Percentiles rank a stretch among this genome's conserved stretches.
These are phyloP conservation scores for Pichia cephalocereana DNA, from an alignment of 805 yeast genomes.

Conservation along the genomic window DNA sequence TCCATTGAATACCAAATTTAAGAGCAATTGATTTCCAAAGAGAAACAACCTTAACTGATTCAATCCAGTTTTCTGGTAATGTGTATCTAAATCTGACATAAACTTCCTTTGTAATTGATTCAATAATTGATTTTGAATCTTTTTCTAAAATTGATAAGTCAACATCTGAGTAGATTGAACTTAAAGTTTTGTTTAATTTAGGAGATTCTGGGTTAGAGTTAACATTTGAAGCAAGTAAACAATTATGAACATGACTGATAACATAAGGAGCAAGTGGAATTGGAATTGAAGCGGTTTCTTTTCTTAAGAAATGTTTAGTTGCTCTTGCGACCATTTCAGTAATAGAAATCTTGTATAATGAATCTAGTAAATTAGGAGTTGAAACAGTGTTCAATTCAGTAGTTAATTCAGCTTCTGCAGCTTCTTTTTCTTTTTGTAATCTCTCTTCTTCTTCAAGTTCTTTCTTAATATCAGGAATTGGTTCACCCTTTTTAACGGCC, in stretches of 20 bases:
- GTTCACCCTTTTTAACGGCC: conserved; percentile 12
- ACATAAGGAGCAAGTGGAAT: conserved; percentile 46
- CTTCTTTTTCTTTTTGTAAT: conserved; percentile 24
- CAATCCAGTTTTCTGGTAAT: conserved; percentile 42
- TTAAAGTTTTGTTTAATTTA: conserved; percentile 32
- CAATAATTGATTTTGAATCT: conserved; percentile 36
- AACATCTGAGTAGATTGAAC: conserved; percentile 32
- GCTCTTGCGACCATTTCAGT: conserved; percentile 78
- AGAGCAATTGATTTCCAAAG: conserved; percentile 59
- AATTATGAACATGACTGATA: conserved; percentile 64
- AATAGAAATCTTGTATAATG: conserved; percentile 39
- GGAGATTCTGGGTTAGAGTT: conserved; percentile 32
- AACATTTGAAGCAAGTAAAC: conserved; percentile 47
- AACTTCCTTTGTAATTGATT: conserved; percentile 44
- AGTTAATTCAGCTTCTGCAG: conserved; percentile 23
- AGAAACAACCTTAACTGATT: conserved; percentile 30
- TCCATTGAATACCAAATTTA: conserved; percentile 85
- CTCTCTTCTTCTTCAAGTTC: conserved; percentile 26
- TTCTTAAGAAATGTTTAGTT: conserved; percentile 63
- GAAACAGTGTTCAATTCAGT: conserved; percentile 36
- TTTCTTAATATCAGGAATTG: conserved; percentile 15
- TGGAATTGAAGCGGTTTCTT: conserved; percentile 37
- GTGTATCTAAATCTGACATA: conserved; percentile 52
- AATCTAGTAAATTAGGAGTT: conserved; percentile 31
- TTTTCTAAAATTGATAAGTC: conserved; percentile 34